Base-by-base conservation (phyloP, 306 rosid species). In the Gynostemma pentaphyllum region DNA sequence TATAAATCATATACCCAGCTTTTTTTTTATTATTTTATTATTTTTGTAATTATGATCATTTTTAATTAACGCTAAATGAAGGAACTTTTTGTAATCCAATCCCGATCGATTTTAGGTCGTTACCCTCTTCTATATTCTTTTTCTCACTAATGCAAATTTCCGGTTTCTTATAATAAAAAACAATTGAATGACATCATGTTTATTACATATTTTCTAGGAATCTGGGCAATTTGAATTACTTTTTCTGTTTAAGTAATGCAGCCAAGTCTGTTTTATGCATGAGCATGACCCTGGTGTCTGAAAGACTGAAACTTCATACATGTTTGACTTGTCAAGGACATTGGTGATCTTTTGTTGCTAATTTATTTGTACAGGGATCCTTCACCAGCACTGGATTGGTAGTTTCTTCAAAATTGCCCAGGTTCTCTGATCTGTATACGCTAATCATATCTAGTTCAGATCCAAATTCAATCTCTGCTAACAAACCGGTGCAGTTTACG, bases 371-470 rank as follows among this genome's bases (percentile, higher is more conserved):
- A 34, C 74, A 82, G 85, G 88, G 73, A 45, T 82, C 85, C 26
- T 74, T 74, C 66, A 74, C 78, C 59, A 77, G 82, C 76, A 82
- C 85, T 29, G 88, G 85, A 19, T 70, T 82, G 78, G 77, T 67
- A 51, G 59, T 77, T 59, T 82, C 85, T 63, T 82, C 88, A 75
- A 77, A 79, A 48, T 45, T 82, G 37, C 88, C 88, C 12, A 70
- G 87, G 67, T 82, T 82, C 81, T 82, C 82, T 14, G 84, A 82
- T 62, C 47, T 72, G 69, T 82, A 79, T 72, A 79, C 87, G 0
- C 82, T 82, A 44, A 76, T 26, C 40, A 74, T 79, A 41, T 76
- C 74, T 11, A 79, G 84, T 51, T 72, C 84, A 49, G 87, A 82
- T 70, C 84, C 84, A 27, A 79, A 82, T 64, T 82, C 84, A 24